Base-by-base conservation (phyloP, 306 rosid genomes). In the Canavalia ensiformis region DNA sequence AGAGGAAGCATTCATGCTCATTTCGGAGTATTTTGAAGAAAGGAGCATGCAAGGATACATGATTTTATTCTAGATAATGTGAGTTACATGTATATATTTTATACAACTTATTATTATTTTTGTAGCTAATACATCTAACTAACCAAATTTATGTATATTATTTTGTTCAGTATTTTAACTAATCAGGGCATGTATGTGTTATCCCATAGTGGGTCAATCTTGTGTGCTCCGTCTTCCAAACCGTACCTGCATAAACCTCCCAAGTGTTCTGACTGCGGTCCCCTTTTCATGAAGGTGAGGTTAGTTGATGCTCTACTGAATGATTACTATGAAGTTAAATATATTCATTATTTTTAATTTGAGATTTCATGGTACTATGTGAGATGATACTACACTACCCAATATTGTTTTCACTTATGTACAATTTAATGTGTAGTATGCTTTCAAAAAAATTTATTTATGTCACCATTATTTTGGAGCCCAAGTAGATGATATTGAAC, bases 231-330 rank as follows among this genome's bases (percentile, higher is more conserved):
- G 65, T 83, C 90, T 47, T 87, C 92, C 3, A 90, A 92, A 78
- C 93, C 97, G 8, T 90, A 74, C 84, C 97, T 93, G 2, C 90
- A 89, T 74, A 90, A 89, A 82, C 92, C 97, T 83, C 97, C 95
- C 13, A 92, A 92, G 79, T 92, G 93, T 82, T 88, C 95, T 63
- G 95, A 90, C 68, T 90, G 95, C 62, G 90, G 97, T 59, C 95
- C 97, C 12, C 95, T 89, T 76, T 92, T 92, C 72, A 86, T 93
- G 93, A 93, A 93, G 97, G 97, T 93, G 74, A 70, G 57, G 31
- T 13, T 58, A 39, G 9, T 72, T 80, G 2, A n/a, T 77, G 47
- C 52, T 58, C 58, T 47, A 41, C 25, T 75, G 29, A 25, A 56
- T 56, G 62, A 2, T 56, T 56, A 7, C 4, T 56, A 34, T 13